These are phyloP conservation scores for Hypoxylon trugodes DNA, from an alignment of 495 filamentous ascomycete genomes.

Conservation along the genomic window DNA sequence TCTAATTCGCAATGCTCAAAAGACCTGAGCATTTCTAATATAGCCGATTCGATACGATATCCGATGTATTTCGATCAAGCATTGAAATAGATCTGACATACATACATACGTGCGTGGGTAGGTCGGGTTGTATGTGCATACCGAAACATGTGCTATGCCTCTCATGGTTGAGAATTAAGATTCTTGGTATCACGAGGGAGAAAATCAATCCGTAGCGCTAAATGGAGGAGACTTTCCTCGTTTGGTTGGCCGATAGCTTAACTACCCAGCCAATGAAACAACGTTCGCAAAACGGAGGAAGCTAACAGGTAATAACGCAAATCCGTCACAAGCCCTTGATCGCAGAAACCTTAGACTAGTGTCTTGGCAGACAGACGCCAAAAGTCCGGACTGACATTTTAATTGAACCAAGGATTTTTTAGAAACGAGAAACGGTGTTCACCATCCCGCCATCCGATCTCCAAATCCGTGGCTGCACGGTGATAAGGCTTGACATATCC, in stretches of 20 bases:
- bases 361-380: conserved; percentile 17
- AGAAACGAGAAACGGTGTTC: conserved; percentile 23
- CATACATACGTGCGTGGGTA: too few relatives aligned
- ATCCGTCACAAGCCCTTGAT: conserved; percentile 23
- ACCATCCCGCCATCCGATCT: neutral
- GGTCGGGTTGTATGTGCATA: too few relatives aligned
- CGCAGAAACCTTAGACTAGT: conserved; percentile 12
- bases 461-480: conserved; percentile 18
- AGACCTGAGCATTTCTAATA: too few relatives aligned
- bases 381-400: conserved; percentile 22
- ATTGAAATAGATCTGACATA: too few relatives aligned
- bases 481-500: too few relatives aligned
- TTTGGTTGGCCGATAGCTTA: conserved; percentile 39
- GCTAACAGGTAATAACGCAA: conserved; percentile 13
- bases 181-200: conserved; percentile 18
- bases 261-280: conserved; percentile 26
- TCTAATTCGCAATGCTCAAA: too few relatives aligned
- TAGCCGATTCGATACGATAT: too few relatives aligned
- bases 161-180: too few relatives aligned
- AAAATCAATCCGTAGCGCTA: conserved; percentile 1
- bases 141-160: too few relatives aligned
- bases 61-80: too few relatives aligned
- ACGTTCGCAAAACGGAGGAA: neutral
- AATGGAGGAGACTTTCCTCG: conserved; percentile 28
- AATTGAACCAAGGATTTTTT: conserved; percentile 5